Evolutionary conservation across 768 basidiomycete species (phyloP).

Genomic region (Mycena polygramma): DNA sequence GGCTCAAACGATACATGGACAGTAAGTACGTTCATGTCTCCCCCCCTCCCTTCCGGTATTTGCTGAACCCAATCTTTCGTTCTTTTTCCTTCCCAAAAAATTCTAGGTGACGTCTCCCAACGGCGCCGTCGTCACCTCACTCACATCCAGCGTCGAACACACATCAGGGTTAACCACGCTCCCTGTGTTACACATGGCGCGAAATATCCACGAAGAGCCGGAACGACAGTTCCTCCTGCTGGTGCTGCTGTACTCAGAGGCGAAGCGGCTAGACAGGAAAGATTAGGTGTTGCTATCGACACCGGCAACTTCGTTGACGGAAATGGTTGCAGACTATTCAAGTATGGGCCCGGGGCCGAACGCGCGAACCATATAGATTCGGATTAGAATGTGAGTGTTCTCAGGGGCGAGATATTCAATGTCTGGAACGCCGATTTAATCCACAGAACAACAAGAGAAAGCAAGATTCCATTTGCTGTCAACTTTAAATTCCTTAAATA

Average conservation of each 20-base stretch:
- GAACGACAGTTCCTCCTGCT: constrained; percentile 16
- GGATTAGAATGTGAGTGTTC: too few relatives aligned
- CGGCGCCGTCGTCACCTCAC: not conserved
- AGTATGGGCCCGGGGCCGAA: too few relatives aligned
- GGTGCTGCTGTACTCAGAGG: constrained; percentile 25
- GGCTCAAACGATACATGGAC: not conserved
- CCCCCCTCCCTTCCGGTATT: not conserved
- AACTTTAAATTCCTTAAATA: too few relatives aligned
- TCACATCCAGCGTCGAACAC: not conserved
- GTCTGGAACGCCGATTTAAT: too few relatives aligned
- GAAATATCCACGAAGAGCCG: not conserved
- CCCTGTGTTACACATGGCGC: not conserved
- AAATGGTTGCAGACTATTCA: too few relatives aligned
- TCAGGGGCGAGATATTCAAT: too few relatives aligned
- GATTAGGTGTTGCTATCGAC: not conserved
- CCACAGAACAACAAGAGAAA: too few relatives aligned
- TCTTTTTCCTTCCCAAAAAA: too few relatives aligned
- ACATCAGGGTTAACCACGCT: not conserved
- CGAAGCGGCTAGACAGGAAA: constrained; percentile 19
- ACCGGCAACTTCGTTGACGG: too few relatives aligned
- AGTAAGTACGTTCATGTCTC: too few relatives aligned
- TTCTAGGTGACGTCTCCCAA: not conserved
- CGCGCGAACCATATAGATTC: too few relatives aligned
- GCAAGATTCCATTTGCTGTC: too few relatives aligned
- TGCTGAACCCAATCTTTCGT: not conserved